phyloP scores from a whole-genome alignment of 352 stramenopile species.

The Phytophthora citricola region DNA sequence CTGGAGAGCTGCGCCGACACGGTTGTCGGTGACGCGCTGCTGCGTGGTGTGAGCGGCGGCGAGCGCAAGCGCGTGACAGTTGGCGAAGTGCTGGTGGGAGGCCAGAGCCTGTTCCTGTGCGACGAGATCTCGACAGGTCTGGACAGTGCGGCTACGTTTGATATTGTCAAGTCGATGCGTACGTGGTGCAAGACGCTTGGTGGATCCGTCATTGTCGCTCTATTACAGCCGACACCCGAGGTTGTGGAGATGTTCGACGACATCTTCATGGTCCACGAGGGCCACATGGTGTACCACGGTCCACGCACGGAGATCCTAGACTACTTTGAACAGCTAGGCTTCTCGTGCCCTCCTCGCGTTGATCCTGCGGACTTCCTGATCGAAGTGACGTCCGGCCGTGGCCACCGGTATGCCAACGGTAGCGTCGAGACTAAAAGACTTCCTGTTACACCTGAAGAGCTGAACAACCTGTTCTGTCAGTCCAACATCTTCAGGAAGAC shows the following conservation, averaged over 20 bases:
- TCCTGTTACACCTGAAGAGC: constrained; percentile 45
- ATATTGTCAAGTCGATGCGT: constrained; percentile 62
- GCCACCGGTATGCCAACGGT: constrained; percentile 50
- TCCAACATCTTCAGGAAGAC: constrained; percentile 63
- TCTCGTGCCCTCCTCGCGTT: constrained; percentile 64
- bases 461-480: constrained; percentile 48
- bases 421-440: constrained; percentile 35
- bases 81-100: constrained; percentile 56
- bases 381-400: constrained; percentile 70
- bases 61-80: constrained; percentile 90
- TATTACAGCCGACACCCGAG: constrained; percentile 81
- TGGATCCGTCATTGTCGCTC: constrained; percentile 44
- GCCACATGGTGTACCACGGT: constrained; percentile 94
- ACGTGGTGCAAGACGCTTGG: constrained; percentile 48
- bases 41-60: constrained; percentile 92
- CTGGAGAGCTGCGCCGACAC: constrained; percentile 91
- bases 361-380: constrained; percentile 76
- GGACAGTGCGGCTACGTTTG: constrained; percentile 61
- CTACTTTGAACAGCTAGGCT: constrained; percentile 80
- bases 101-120: constrained; percentile 73
- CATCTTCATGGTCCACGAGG: constrained; percentile 94
- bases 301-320: constrained; percentile 64
- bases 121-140: constrained; percentile 78
- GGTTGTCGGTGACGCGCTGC: constrained; percentile 88
- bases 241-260: constrained; percentile 96